Base-by-base conservation (phyloP, 257 asterid genomes). In the Przewalskia tangutica region DNA sequence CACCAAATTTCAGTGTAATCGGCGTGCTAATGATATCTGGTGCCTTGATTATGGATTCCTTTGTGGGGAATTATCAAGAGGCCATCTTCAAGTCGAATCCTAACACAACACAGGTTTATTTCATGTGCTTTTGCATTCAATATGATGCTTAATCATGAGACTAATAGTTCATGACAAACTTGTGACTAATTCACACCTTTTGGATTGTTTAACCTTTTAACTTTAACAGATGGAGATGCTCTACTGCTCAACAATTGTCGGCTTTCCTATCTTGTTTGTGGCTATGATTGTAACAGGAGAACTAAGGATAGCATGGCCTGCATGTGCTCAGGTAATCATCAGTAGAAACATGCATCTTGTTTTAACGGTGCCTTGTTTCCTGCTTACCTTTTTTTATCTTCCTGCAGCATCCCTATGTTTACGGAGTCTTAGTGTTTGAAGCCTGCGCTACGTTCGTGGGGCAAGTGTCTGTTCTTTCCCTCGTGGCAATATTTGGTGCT, bases 391-490 rank as follows among this genome's bases (percentile, higher is more conserved):
- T 38, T 51, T 36, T 44, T 44, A 17, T 85, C 14, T 16, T 60
- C 14, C 40, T 90, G 89, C 93, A 95, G 99, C 96, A 95, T 86
- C 97, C 82, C 44, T 95, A 94, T 77, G 99, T 95, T 40, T 95
- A 95, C 50, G 99, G 97, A 12, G 99, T 95, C 70, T 83, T 95
- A 42, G 86, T 95, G 16, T 94, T 94, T 50, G 99, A 95, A 89
- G 98, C 99, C 79, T 91, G 94, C 90, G 99, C 98, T 77, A 95
- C 99, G 7, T 95, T 89, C 56, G 83, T 94, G 2, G 98, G 99
- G 9, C 98, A 95, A 89, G 97, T 94, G 46, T 95, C 99, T 0
- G 99, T 94, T 53, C 97, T 95, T 55, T 94, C 99, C 83, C 97
- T 95, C 79, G 90, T 95, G 40, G 99, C 97, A 2, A 77, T 94